phyloP scores from a whole-genome alignment of 2,329 filamentous ascomycete genomes.

The Dactylellina drechsleri region DNA sequence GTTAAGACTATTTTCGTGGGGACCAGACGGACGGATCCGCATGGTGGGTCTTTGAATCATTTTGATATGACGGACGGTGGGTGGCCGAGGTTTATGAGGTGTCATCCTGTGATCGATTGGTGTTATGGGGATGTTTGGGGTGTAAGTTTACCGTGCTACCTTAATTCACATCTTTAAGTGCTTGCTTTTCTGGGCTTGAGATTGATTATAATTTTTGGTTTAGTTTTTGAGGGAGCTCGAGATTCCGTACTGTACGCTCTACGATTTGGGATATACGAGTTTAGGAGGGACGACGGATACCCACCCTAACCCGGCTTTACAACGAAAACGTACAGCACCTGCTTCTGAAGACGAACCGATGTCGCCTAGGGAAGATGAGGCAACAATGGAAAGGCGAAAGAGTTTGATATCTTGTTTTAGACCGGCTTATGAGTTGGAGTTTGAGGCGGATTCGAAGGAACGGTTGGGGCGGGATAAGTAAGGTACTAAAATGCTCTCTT shows the following conservation, averaged over 20 bases:
- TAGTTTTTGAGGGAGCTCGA: conserved; percentile 82
- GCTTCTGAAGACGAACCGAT: conserved; percentile 34
- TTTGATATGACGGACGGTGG: conserved; percentile 89
- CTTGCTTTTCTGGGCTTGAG: conserved; percentile 18
- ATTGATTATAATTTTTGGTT: neutral
- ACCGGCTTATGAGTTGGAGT: conserved; percentile 79
- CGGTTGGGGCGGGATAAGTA: conserved; percentile 74
- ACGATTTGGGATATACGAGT: conserved; percentile 89
- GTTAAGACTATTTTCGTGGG: conserved; percentile 87
- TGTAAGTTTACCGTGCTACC: conserved; percentile 67
- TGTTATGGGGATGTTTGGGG: conserved; percentile 95
- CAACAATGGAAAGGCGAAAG: conserved; percentile 58
- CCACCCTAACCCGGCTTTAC: conserved; percentile 82
- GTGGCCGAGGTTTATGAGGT: conserved; percentile 91
- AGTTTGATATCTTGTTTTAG: conserved; percentile 65
- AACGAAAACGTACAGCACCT: conserved; percentile 56
- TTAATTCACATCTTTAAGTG: neutral
- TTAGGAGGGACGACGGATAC: conserved; percentile 92
- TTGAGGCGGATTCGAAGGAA: conserved; percentile 79
- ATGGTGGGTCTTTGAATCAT: conserved; percentile 79
- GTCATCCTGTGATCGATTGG: conserved; percentile 98
- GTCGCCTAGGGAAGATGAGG: conserved; percentile 57
- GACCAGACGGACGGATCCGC: conserved; percentile 89
- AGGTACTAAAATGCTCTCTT: neutral
- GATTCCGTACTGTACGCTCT: conserved; percentile 85